Base-by-base conservation (phyloP, 2,329 filamentous ascomycete species). In the Colletotrichum lentis region DNA sequence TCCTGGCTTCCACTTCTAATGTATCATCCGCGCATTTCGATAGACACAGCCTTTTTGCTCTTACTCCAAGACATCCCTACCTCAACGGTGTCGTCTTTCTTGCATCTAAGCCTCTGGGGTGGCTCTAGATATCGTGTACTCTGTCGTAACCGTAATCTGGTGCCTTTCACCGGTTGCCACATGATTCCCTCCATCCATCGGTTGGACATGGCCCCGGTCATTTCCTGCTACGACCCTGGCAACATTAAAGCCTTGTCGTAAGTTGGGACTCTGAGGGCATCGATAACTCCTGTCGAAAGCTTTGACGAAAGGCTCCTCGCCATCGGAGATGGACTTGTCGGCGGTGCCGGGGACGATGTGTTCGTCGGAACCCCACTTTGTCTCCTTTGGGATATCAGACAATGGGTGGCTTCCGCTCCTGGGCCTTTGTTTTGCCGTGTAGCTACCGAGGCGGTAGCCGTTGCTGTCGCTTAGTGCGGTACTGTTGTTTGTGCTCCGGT, bases 391-490 rank as follows among this genome's bases (percentile, higher is more conserved):
- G 1, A 67, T n/a, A n/a, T n/a, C 31, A 1, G 64, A 67, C 1
- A 64, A 47, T 5, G 60, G 64, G 6, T 64, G 61, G 8, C 35
- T 59, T 3, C 39, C 43, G 8, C 12, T 24, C 53, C 18, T 20
- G 1, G 60, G 54, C 1, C 46, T 39, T 10, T 54, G 49, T 41
- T 59, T 67, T 0, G 54, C 64, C 7, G 61, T 46, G 12, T 64
- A 64, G 47, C 64, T 67, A 6, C 64, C 64, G 8, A 67, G 47
- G 7, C 61, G 61, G 20, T 64, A 68, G 3, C 65, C 61, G 5
- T 60, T 49, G 35, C 61, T 68, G 4, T 64, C 54, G 0, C 54
- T 61, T 4, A 64, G 14, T 2, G n/a, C 43, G 4, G n/a, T 44
- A 3, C 20, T 67, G 3, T 66, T 69, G 57, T 62, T 67, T 6